A percentile compares a stretch with the other conserved stretches of the same genome.
These are phyloP conservation scores for Iberis pinnata DNA, from an alignment of 345 rosid species.

Conservation along the genomic window DNA sequence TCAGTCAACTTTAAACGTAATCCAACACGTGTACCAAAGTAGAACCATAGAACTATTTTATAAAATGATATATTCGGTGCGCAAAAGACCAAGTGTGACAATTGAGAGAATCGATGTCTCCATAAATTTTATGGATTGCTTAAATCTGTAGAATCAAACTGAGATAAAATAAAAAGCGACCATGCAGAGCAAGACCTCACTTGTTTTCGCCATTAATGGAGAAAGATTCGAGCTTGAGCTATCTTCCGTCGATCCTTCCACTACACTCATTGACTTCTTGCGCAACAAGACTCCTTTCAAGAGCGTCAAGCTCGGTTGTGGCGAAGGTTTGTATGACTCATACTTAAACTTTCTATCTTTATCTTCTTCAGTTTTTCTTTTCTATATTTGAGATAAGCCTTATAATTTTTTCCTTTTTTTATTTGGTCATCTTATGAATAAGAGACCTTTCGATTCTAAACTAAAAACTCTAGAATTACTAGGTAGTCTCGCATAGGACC, in stretches of 20 bases:
- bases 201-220: slow-evolving; percentile 79
- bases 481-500: no score
- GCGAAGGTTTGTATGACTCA: slow-evolving; percentile 47
- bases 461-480: no score
- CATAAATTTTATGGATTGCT: no score
- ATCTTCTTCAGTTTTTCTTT: neutral
- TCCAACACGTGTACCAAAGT: no score
- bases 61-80: no score
- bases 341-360: neutral
- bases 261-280: slow-evolving; percentile 75
- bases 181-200: slow-evolving; percentile 20
- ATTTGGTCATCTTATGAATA: neutral
- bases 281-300: slow-evolving; percentile 63
- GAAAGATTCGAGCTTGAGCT: slow-evolving; percentile 55
- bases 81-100: no score
- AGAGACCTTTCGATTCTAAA: neutral
- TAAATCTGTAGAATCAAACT: neutral
- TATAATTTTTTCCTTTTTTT: no score
- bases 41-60: no score
- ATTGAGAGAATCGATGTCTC: no score
- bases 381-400: no score
- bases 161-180: slow-evolving; percentile 11
- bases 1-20: no score
- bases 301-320: slow-evolving; percentile 86
- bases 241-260: slow-evolving; percentile 50